These are phyloP conservation scores for Wickerhamomyces strasburgensis DNA, from an alignment of 805 yeast genomes.

Conservation along the genomic window DNA sequence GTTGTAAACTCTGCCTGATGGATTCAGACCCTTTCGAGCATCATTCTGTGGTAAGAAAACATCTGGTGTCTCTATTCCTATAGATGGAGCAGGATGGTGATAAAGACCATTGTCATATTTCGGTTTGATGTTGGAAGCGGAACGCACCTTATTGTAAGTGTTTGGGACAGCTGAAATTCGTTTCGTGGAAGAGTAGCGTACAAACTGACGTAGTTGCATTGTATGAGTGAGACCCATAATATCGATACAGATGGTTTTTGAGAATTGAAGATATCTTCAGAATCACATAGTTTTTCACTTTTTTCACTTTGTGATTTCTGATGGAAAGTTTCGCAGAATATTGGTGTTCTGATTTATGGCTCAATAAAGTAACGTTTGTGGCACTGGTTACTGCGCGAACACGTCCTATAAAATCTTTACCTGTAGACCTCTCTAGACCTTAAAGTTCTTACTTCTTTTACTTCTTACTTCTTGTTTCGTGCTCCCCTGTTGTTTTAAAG, in stretches of 20 bases:
- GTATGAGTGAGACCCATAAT: no score
- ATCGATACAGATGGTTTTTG: no score
- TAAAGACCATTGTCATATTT: conserved; percentile 52
- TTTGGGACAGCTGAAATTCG: conserved; percentile 38
- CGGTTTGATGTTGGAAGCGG: conserved; percentile 55
- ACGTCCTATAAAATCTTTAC: no score
- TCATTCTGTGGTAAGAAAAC: conserved; percentile 63
- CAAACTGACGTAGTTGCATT: conserved; percentile 1
- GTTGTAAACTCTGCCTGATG: conserved; percentile 24
- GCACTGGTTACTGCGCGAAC: no score
- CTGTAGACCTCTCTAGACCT: no score
- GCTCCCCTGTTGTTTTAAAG: background rate
- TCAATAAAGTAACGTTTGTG: no score
- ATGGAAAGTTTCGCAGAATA: no score
- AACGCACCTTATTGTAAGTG: conserved; percentile 53
- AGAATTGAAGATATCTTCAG: no score
- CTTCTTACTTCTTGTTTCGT: background rate
- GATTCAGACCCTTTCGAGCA: conserved; percentile 42
- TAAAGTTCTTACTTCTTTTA: no score
- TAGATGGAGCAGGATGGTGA: conserved; percentile 60
- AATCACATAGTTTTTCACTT: no score
- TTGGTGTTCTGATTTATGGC: no score
- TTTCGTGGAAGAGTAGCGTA: conserved; percentile 9
- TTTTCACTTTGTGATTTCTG: no score
- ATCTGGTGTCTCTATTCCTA: conserved; percentile 54